Percentiles rank a stretch among this genome's conserved stretches.
These are phyloP conservation scores for Pythium grandisporangium DNA, from an alignment of 352 stramenopile species.

Conservation along the genomic window DNA sequence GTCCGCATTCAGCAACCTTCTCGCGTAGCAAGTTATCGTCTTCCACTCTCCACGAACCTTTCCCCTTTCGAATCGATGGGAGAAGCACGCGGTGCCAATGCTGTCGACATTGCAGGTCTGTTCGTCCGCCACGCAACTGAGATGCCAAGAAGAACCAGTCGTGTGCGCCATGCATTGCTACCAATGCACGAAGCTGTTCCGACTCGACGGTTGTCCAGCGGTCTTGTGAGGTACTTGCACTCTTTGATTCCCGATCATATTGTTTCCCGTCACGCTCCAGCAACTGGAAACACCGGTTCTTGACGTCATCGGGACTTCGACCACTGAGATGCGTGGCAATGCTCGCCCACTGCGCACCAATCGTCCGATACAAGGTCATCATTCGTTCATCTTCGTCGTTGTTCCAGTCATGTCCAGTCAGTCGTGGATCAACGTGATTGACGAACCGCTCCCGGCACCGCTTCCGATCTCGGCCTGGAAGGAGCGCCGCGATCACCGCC, in stretches of 20 bases:
- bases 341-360: slow-evolving; percentile 22
- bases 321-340: slow-evolving; percentile 21
- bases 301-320: slow-evolving; percentile 39
- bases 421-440: slow-evolving; percentile 44
- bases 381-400: slow-evolving; percentile 34
- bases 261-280: neutral
- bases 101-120: slow-evolving; percentile 69
- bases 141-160: slow-evolving; percentile 76
- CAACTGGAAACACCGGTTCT: slow-evolving; percentile 36
- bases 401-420: slow-evolving; percentile 25
- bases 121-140: slow-evolving; percentile 49
- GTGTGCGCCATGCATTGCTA: slow-evolving; percentile 31
- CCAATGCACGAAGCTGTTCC: slow-evolving; percentile 20
- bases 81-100: slow-evolving; percentile 64
- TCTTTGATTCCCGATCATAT: neutral
- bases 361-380: slow-evolving; percentile 16
- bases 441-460: slow-evolving; percentile 63
- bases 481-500: slow-evolving; percentile 24
- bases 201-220: slow-evolving; percentile 24
- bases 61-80: slow-evolving; percentile 41
- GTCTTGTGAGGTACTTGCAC: neutral
- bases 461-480: slow-evolving; percentile 46
- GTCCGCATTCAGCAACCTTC: slow-evolving; percentile 35
- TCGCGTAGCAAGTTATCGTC: slow-evolving; percentile 35
- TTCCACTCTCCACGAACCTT: slow-evolving; percentile 32